Evolutionary conservation across 441 rosid species (phyloP), one percentile per base, ranked within the genome.

Genomic region (Breynia disticha): DNA sequence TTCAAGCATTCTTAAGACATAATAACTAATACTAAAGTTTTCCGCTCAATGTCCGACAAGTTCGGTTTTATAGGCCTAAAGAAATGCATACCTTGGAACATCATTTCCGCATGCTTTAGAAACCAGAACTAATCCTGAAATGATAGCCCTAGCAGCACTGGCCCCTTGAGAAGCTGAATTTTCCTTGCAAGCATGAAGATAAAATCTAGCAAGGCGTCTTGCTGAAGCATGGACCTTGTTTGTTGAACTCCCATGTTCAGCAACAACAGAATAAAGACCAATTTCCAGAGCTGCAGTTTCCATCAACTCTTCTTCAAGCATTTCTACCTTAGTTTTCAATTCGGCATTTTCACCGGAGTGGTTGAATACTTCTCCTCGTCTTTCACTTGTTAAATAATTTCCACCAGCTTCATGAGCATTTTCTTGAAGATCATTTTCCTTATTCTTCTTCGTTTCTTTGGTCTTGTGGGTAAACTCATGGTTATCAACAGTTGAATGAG

Each of bases 61-160:
- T 19, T 13, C 24, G 19, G 3, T 41, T 15, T 41, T 4, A 41
- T 0, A 11, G 44, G n/a, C 44, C 44, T 52, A 51, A 15, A n/a
- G 8, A 9, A 50, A 46, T 54, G 37, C 65, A 28, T 71, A 87
- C 98, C 98, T 87, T 15, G 98, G 86, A 41, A 88, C 91, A 72
- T 88, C 95, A 69, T 82, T 86, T 63, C 95, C 97, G 63, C 96
- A 91, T 18, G 97, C 94, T 76, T 91, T 91, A 44, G 97, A 80
- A 57, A 88, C 86, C 79, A 84, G 64, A 39, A 84, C 69, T 67
- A 91, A 70, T 65, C 96, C 95, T 24, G 95, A 88, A 64, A 86
- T 56, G 22, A 74, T 80, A 57, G 89, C 83, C 72, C 84, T 86
- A 3, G 97, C 95, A 38, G 91, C 86, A 55, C 66, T 67, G 38